Evolutionary conservation across 352 stramenopile species (phyloP), one percentile per base, ranked within the genome.

Genomic region (Aphanomyces invadans): DNA sequence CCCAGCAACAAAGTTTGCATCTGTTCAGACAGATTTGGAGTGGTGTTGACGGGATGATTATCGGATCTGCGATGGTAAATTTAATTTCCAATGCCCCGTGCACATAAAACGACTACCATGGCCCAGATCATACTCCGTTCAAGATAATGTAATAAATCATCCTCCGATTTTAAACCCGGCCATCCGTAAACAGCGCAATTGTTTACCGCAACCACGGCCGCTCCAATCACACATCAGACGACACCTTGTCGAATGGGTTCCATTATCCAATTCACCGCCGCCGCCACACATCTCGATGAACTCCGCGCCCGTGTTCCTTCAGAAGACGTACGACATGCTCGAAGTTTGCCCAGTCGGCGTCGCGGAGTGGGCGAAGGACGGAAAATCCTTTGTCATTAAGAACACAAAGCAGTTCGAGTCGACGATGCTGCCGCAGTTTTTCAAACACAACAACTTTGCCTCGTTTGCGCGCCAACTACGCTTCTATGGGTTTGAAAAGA

Each of bases 391-490:
- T 63, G 85, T 97, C 39, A 91, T 97, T 73, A 97, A 97, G 76
- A 75, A 90, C 55, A 88, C 89, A 57, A 88, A 91, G 59, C 86
- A 93, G 73, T 97, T 97, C 72, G 88, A 90, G 17, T 87, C 89
- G 70, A 82, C 82, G 39, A 92, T 97, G 71, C 81, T 97, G 17
- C 90, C 90, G n/a, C 79, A 80, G 62, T 97, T 96, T 77, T 97
- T 97, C 70, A 97, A 97, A 78, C 90, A 97, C 87, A 95, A 93
- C 73, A 97, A 97, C 73, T 97, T 97, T 63, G 92, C 86, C 67
- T 91, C 77, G 54, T 97, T 97, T 74, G 89, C 96, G 73, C 85
- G 90, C 21, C 90, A 97, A 70, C 78, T 97, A 49, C 97, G 96
- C 71, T 96, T 97, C 64, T 97, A 97, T 68, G 89, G 89, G 49